Base-by-base conservation (phyloP, 2,329 filamentous ascomycete species). In the Alternaria panax region DNA sequence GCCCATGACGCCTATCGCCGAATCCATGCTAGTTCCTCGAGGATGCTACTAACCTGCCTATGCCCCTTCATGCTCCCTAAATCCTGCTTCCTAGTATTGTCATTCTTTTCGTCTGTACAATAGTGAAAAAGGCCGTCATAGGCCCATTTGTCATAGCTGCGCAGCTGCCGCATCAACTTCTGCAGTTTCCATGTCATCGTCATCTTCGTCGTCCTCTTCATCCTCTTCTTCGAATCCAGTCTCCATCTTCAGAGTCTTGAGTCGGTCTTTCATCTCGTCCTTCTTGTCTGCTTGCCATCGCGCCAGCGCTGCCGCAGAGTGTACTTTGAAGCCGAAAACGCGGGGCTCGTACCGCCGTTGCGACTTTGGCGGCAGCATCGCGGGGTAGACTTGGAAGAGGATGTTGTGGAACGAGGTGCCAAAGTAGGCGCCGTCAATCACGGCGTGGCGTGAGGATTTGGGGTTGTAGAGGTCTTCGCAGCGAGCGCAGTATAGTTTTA, bases 401-500 rank as follows among this genome's bases (percentile, higher is more conserved):
- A 99, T 97, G 81, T 97, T 97, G 85, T 97, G 94, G 84, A 99
- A 99, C 3, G 92, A 96, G 47, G 94, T 93, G 69, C 95, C 95
- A 70, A 99, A 99, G 85, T 98, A 99, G 66, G 95, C 95, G 64
- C 95, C 95, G 77, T 99, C 95, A 73, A 99, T 97, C 59, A 91
- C 87, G 51, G 93, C 93, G 80, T 99, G 95, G 27, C 95, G 92
- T 20, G 92, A 94, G 4, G 95, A 98, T 80, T 99, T 99, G 43
- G 95, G 95, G 81, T 98, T 98, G 85, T 99, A 99, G 60, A 96
- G 90, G 78, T 99, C 95, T 84, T 99, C 95, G 84, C 95, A 99
- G 71, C 93, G 92, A 47, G 91, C 89, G 80, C 95, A 99, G 86
- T 97, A 99, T 53, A 99, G 91, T 80, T 97, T 98, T 67, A 97